These are phyloP conservation scores for Peniophora sp. DNA, from an alignment of 1,284 basidiomycete species.

Conservation along the genomic window DNA sequence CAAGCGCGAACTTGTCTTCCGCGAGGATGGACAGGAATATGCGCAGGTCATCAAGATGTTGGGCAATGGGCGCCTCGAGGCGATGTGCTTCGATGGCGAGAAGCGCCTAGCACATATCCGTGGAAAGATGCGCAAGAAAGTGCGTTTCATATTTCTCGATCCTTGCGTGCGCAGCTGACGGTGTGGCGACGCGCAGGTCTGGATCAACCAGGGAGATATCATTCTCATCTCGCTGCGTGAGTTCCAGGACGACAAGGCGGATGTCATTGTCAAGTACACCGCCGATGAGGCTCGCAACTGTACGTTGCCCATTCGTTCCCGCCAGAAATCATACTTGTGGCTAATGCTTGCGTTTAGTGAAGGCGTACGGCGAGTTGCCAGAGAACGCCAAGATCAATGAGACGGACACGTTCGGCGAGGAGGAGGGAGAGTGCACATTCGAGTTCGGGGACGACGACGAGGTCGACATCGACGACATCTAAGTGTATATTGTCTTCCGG, in stretches of 20 bases:
- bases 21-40: slow-evolving; percentile 99
- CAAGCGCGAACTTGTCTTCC: slow-evolving; percentile 98
- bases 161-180: not conserved
- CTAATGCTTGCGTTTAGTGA: slow-evolving; percentile 44
- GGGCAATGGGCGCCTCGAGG: slow-evolving; percentile 95
- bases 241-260: slow-evolving; percentile 99
- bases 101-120: slow-evolving; percentile 97
- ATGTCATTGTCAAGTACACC: slow-evolving; percentile 99
- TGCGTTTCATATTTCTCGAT: slow-evolving; percentile 25
- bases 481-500: slow-evolving; percentile 13
- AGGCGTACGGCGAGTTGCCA: slow-evolving; percentile 96
- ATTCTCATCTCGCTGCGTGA: slow-evolving; percentile 94
- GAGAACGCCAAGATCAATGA: slow-evolving; percentile 99
- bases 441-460: slow-evolving; percentile 85
- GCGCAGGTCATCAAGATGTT: slow-evolving; percentile 99
- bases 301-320: slow-evolving; percentile 30
- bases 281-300: slow-evolving; percentile 87
- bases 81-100: slow-evolving; percentile 97
- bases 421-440: slow-evolving; percentile 85
- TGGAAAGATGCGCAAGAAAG: slow-evolving; percentile 99
- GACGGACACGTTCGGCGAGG: slow-evolving; percentile 87
- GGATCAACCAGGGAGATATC: slow-evolving; percentile 99
- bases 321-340: too few species aligned
- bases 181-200: slow-evolving; percentile 58
- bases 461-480: slow-evolving; percentile 77